These are phyloP conservation scores for Sordariomycetes sp. DNA, from an alignment of 2,329 filamentous ascomycete species.

Conservation along the genomic window DNA sequence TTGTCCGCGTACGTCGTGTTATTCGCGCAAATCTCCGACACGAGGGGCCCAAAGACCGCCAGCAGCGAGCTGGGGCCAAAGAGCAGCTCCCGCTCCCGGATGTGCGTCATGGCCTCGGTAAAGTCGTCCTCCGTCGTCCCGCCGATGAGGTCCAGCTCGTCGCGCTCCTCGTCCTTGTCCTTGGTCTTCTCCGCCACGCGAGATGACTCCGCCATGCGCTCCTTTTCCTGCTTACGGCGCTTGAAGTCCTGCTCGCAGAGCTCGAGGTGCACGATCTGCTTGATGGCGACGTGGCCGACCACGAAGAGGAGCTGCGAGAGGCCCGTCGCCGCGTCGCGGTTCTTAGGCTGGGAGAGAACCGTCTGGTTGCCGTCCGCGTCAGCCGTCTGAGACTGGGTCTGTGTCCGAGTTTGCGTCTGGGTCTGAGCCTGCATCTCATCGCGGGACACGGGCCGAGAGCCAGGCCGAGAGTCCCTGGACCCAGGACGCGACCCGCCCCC, in stretches of 20 bases:
- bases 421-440: slow-evolving; percentile 26
- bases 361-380: slow-evolving; percentile 10
- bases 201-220: slow-evolving; percentile 45
- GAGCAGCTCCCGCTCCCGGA: slow-evolving; percentile 70
- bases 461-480: slow-evolving; percentile 25
- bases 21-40: slow-evolving; percentile 86
- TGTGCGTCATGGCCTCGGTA: slow-evolving; percentile 72
- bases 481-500: slow-evolving; percentile 20
- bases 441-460: slow-evolving; percentile 33
- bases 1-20: slow-evolving; percentile 86
- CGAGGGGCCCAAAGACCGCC: slow-evolving; percentile 81
- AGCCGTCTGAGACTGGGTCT: slow-evolving; percentile 11
- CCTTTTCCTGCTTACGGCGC: slow-evolving; percentile 81
- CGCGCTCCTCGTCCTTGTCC: slow-evolving; percentile 53
- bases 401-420: slow-evolving; percentile 21
- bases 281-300: slow-evolving; percentile 92
- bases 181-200: slow-evolving; percentile 32
- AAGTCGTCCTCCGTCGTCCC: slow-evolving; percentile 93
- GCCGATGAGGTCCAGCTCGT: slow-evolving; percentile 91
- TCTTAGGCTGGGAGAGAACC: slow-evolving; percentile 26
- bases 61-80: slow-evolving; percentile 75
- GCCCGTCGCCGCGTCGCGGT: slow-evolving; percentile 54
- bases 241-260: slow-evolving; percentile 98
- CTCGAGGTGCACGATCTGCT: slow-evolving; percentile 96
- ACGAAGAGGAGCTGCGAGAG: slow-evolving; percentile 89